Evolutionary conservation across 768 basidiomycete species (phyloP).

Genomic region (Hirschioporus abietinus): DNA sequence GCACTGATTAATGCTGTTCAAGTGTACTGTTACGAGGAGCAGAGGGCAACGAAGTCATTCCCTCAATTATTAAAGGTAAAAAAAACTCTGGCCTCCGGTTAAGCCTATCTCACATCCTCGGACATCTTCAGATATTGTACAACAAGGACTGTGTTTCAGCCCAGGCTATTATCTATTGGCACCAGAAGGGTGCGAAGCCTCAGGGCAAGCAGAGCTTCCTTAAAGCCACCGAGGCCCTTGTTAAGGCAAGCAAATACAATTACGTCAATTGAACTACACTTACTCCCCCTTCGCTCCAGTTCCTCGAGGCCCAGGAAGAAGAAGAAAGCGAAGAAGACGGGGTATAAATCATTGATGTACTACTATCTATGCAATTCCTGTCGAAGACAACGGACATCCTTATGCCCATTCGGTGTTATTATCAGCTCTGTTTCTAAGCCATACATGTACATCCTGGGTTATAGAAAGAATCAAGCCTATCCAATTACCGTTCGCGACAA

Average conservation of each 20-base stretch:
- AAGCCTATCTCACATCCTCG: constrained; percentile 1
- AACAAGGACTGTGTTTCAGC: constrained; percentile 95
- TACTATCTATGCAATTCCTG: constrained; percentile 10
- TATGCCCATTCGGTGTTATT: not conserved
- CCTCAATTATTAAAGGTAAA: constrained; percentile 86
- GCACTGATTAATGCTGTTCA: constrained; percentile 94
- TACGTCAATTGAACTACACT: not conserved
- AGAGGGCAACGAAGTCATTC: constrained; percentile 91
- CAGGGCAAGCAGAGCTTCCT: constrained; percentile 96
- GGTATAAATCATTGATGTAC: constrained; percentile 39
- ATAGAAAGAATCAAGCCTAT: constrained; percentile 4
- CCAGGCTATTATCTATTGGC: constrained; percentile 97
- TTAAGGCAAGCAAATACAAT: constrained; percentile 56
- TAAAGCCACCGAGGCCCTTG: constrained; percentile 79
- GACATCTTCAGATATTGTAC: constrained; percentile 68
- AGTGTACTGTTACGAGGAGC: constrained; percentile 95
- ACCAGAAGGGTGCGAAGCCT: constrained; percentile 93
- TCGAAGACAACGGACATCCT: constrained; percentile 1
- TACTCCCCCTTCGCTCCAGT: constrained; percentile 39
- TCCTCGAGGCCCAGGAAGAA: constrained; percentile 59
- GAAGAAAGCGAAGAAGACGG: constrained; percentile 75
- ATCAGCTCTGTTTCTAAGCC: not conserved
- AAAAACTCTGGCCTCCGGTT: constrained; percentile 5
- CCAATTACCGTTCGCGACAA: not conserved
- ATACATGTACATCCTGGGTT: constrained; percentile 7